Evolutionary conservation across 495 filamentous ascomycete genomes (phyloP).

Genomic region (Physcia stellaris): DNA sequence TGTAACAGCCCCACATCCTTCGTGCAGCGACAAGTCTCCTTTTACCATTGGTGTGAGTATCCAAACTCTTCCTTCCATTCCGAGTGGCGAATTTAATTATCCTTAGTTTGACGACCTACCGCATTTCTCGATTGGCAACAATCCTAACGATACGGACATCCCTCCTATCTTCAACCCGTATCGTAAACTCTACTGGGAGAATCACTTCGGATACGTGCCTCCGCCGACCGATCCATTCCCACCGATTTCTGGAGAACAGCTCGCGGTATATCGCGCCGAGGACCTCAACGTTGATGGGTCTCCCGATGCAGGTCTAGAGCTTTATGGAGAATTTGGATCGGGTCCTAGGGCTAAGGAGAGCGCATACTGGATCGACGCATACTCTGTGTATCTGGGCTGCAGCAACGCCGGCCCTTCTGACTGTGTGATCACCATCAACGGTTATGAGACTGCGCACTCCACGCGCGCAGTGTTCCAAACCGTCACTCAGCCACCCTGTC

Average conservation of each 20-base stretch:
- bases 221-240: slow-evolving; percentile 25
- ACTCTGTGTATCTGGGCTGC: slow-evolving; percentile 26
- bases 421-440: slow-evolving; percentile 27
- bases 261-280: slow-evolving; percentile 26
- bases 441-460: slow-evolving; percentile 19
- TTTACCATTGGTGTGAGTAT: not conserved
- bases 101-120: slow-evolving; percentile 19
- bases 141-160: slow-evolving; percentile 14
- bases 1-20: not conserved
- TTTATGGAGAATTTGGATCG: slow-evolving; percentile 29
- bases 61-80: not conserved
- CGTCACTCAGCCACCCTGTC: slow-evolving; percentile 22
- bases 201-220: slow-evolving; percentile 23
- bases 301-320: slow-evolving; percentile 18
- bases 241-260: slow-evolving; percentile 25
- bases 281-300: slow-evolving; percentile 14
- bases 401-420: slow-evolving; percentile 20
- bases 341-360: slow-evolving; percentile 22
- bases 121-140: slow-evolving; percentile 10
- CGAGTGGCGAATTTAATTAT: slow-evolving; percentile 1
- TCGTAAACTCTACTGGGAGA: slow-evolving; percentile 27
- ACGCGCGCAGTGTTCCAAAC: slow-evolving; percentile 16
- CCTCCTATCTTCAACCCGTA: slow-evolving; percentile 32
- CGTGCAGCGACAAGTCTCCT: not conserved
- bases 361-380: slow-evolving; percentile 32